A percentile compares a stretch with the other conserved stretches of the same genome.
Evolutionary conservation across 1,139 yeast species (phyloP).

Genomic region (Taiozyma sp.): DNA sequence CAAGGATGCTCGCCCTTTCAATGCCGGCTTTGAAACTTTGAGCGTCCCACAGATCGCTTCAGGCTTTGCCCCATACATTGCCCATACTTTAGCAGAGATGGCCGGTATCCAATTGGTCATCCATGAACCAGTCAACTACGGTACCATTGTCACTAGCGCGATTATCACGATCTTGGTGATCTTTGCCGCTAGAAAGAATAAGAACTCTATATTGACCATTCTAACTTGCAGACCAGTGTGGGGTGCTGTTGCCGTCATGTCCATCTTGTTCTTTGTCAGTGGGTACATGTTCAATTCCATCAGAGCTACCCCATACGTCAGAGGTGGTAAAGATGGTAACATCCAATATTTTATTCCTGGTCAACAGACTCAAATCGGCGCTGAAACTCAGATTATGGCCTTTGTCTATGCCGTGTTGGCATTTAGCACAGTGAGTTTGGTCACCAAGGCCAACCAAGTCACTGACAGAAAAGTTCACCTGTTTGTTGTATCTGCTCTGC

Average conservation of each 20-base stretch:
- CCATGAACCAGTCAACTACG: conserved; percentile 55
- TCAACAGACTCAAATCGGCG: conserved; percentile 73
- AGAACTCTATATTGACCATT: conserved; percentile 27
- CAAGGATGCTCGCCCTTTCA: conserved; percentile 27
- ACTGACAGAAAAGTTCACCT: conserved; percentile 39
- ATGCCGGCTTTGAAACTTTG: conserved; percentile 38
- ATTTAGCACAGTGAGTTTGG: conserved; percentile 42
- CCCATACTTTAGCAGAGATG: conserved; percentile 20
- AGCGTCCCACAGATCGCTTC: conserved; percentile 44
- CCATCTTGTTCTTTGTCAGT: conserved; percentile 67
- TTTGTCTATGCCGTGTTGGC: conserved; percentile 58
- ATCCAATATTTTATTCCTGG: conserved; percentile 56
- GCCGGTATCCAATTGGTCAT: conserved; percentile 30
- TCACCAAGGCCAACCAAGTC: conserved; percentile 44
- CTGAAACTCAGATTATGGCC: conserved; percentile 75
- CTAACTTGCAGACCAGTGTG: conserved; percentile 48
- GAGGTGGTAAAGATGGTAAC: conserved; percentile 48
- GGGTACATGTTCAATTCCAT: conserved; percentile 95
- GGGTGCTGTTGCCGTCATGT: conserved; percentile 58
- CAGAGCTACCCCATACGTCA: conserved; percentile 69
- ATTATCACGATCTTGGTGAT: conserved; percentile 26
- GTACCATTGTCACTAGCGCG: conserved; percentile 42
- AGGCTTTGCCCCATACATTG: conserved; percentile 42
- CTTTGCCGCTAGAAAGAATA: conserved; percentile 28
- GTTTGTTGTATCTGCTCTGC: conserved; percentile 37